Evolutionary conservation across 768 basidiomycete genomes (phyloP).

Genomic region (Tulasnella sp.): DNA sequence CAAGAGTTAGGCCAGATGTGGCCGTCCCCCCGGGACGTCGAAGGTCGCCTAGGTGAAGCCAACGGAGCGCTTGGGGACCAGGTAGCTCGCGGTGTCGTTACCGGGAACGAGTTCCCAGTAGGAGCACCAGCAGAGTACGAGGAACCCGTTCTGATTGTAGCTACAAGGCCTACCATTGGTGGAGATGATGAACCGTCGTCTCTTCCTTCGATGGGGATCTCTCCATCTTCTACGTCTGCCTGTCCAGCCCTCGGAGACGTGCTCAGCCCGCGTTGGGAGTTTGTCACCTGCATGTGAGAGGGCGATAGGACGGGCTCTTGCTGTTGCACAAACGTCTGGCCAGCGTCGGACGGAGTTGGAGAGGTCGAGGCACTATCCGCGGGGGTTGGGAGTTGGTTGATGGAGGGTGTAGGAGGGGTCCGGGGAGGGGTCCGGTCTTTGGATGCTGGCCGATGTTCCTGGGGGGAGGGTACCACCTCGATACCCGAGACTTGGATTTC

Average conservation of each 20-base stretch:
- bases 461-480: neutral
- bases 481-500: neutral
- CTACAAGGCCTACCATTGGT: neutral
- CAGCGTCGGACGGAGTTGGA: neutral
- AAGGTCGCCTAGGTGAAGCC: neutral
- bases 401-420: neutral
- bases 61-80: neutral
- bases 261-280: neutral
- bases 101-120: neutral
- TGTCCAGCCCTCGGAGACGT: neutral
- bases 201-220: neutral
- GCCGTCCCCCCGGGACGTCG: neutral
- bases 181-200: neutral
- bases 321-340: neutral
- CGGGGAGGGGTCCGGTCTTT: neutral
- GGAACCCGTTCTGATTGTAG: neutral
- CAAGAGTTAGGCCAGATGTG: neutral
- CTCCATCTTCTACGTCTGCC: neutral
- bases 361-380: neutral
- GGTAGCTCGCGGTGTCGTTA: neutral
- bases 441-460: neutral
- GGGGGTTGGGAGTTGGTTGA: conserved; percentile 1
- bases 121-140: neutral
- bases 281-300: neutral
- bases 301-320: neutral